These are phyloP conservation scores for Petasospora rhodanensis DNA, from an alignment of 1,139 yeast genomes.

Conservation along the genomic window DNA sequence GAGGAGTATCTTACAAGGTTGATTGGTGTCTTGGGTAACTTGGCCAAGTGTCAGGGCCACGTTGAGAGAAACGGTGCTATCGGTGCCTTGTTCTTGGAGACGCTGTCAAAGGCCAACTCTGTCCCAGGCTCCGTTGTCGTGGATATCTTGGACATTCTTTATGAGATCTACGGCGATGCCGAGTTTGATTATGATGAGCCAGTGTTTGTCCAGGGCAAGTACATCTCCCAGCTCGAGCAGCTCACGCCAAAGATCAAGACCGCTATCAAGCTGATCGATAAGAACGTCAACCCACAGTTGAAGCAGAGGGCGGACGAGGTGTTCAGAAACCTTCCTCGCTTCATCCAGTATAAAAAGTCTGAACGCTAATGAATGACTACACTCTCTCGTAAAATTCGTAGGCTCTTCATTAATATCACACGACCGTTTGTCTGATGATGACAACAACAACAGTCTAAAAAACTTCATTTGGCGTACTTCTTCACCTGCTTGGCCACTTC, in stretches of 20 bases:
- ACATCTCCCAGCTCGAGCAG: conserved; percentile 40
- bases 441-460: too few species aligned
- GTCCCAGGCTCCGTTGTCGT: conserved; percentile 37
- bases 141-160: conserved; percentile 61
- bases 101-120: conserved; percentile 25
- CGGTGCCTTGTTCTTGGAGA: conserved; percentile 42
- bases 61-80: conserved; percentile 42
- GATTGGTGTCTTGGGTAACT: conserved; percentile 50
- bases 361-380: conserved; percentile 34
- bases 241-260: conserved; percentile 45
- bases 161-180: conserved; percentile 79
- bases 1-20: conserved; percentile 21
- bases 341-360: conserved; percentile 64
- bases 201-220: conserved; percentile 58
- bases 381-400: too few species aligned
- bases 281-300: conserved; percentile 51
- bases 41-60: conserved; percentile 48
- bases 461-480: conserved; percentile 47
- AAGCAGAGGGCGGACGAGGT: conserved; percentile 69
- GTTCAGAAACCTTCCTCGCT: conserved; percentile 61
- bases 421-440: too few species aligned
- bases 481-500: conserved; percentile 81
- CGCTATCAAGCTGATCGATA: conserved; percentile 58
- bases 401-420: not conserved
- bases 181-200: conserved; percentile 61